Percentiles rank a stretch among this genome's conserved stretches.
These are phyloP conservation scores for Oryza australiensis DNA, from an alignment of 176 grass and related monocot species.

Conservation along the genomic window DNA sequence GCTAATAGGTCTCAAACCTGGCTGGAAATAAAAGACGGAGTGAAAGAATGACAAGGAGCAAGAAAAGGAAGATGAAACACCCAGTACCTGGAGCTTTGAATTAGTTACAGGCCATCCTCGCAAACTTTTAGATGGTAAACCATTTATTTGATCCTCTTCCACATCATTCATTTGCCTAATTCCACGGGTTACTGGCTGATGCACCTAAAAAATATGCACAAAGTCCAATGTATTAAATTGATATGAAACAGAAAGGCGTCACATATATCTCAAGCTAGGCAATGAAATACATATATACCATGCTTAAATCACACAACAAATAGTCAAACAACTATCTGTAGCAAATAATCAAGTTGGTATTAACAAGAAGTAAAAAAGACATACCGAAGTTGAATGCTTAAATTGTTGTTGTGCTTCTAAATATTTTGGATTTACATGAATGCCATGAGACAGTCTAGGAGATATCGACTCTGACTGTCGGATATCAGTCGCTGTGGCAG, in stretches of 20 bases:
- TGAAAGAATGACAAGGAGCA: slow-evolving; percentile 6
- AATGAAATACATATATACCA: not conserved
- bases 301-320: not conserved
- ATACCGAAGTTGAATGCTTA: slow-evolving; percentile 59
- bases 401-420: slow-evolving; percentile 63
- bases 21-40: slow-evolving; percentile 5
- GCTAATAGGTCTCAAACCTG: not conserved
- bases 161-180: slow-evolving; percentile 37
- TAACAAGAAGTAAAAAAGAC: not conserved
- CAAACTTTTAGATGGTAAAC: slow-evolving; percentile 43
- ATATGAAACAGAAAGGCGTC: slow-evolving; percentile 11
- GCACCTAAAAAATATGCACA: slow-evolving; percentile 40
- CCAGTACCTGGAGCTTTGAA: slow-evolving; percentile 61
- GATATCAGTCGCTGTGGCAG: slow-evolving; percentile 35
- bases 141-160: slow-evolving; percentile 55
- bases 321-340: slow-evolving; percentile 2
- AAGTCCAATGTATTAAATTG: slow-evolving; percentile 11
- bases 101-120: slow-evolving; percentile 42
- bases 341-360: slow-evolving; percentile 20
- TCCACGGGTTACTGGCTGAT: slow-evolving; percentile 28
- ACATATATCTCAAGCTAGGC: not conserved
- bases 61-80: slow-evolving; percentile 8
- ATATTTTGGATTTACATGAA: slow-evolving; percentile 95
- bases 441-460: slow-evolving; percentile 66
- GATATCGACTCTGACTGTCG: slow-evolving; percentile 56